Conservation (phyloP, 108 stramenopile genomes). For the Nitzschia inconspicua region DNA sequence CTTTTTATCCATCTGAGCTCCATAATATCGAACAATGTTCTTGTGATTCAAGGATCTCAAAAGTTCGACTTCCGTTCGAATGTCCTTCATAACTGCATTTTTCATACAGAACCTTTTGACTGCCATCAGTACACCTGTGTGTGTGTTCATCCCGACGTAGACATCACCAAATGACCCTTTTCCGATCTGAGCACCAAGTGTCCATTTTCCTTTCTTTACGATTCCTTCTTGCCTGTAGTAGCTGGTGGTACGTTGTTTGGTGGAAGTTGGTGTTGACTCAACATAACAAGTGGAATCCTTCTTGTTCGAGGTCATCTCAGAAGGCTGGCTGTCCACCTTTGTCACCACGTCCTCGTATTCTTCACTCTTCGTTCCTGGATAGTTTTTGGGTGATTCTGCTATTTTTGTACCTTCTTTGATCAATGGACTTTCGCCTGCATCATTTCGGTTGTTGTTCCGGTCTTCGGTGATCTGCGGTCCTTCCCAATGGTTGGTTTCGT, state of each 20-base stretch:
- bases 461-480: background rate
- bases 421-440: too few species aligned
- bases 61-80: constrained; percentile 83
- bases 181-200: constrained; percentile 87
- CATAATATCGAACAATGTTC: constrained; percentile 94
- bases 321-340: too few species aligned
- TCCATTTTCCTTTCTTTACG: constrained; percentile 84
- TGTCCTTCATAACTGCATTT: constrained; percentile 38
- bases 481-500: background rate
- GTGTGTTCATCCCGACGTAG: constrained; percentile 89
- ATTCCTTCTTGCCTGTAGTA: constrained; percentile 23
- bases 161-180: constrained; percentile 93
- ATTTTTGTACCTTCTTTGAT: too few species aligned
- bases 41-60: constrained; percentile 86
- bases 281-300: too few species aligned
- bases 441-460: background rate
- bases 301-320: too few species aligned
- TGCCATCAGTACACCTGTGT: constrained; percentile 88
- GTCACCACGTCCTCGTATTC: too few species aligned
- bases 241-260: too few species aligned
- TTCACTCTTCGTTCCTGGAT: too few species aligned
- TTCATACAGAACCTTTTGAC: constrained; percentile 65
- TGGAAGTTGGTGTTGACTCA: too few species aligned
- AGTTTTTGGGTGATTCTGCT: too few species aligned
- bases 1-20: constrained; percentile 78